Evolutionary conservation across 108 stramenopile genomes (phyloP).

Genomic region (Nannochloropsis gaditana): DNA sequence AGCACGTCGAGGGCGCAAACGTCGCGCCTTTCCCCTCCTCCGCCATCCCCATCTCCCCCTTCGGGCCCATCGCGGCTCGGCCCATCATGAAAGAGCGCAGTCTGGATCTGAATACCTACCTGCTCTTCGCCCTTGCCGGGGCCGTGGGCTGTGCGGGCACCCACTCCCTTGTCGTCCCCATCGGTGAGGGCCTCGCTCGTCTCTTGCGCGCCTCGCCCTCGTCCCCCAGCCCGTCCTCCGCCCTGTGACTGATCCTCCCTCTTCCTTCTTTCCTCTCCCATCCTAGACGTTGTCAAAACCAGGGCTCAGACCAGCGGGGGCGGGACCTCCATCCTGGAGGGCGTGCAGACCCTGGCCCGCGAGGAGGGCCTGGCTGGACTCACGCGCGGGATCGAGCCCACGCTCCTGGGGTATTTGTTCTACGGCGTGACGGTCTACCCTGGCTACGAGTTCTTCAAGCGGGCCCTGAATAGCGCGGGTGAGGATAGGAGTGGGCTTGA

Average conservation of each 20-base stretch:
- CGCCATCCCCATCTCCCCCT: not conserved
- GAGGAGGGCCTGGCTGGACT: slow-evolving; percentile 68
- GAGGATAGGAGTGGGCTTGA: slow-evolving; percentile 37
- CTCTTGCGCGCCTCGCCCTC: too few species aligned
- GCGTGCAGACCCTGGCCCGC: slow-evolving; percentile 57
- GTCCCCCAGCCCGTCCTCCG: not conserved
- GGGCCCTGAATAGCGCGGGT: slow-evolving; percentile 50
- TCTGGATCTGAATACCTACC: slow-evolving; percentile 33
- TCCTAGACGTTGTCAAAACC: slow-evolving; percentile 69
- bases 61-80: not conserved
- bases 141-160: slow-evolving; percentile 80
- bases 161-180: slow-evolving; percentile 74
- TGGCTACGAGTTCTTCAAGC: slow-evolving; percentile 79
- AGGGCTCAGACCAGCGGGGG: slow-evolving; percentile 64
- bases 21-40: not conserved
- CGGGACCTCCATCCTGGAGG: slow-evolving; percentile 53
- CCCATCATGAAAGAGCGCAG: slow-evolving; percentile 35
- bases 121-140: slow-evolving; percentile 71
- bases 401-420: slow-evolving; percentile 81
- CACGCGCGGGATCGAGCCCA: slow-evolving; percentile 75
- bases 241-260: not conserved
- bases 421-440: slow-evolving; percentile 89
- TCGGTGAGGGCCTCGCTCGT: not conserved
- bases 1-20: not conserved
- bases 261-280: not conserved